Base-by-base conservation (phyloP, 106 monocot genomes). In the Dioscorea alata region DNA sequence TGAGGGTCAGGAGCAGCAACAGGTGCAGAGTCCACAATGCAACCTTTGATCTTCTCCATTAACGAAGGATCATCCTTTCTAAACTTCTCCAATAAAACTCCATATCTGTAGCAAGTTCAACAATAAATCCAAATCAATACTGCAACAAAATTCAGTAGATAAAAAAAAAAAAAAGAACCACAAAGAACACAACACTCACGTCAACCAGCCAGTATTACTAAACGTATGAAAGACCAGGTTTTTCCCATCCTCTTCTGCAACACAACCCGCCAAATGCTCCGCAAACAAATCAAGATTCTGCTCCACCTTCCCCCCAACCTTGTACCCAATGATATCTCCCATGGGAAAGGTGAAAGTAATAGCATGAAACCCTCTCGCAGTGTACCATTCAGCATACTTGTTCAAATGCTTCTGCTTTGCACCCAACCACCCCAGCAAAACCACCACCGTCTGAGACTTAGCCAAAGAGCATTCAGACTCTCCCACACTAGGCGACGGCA, bases 311-410 rank as follows among this genome's bases (percentile, higher is more conserved):
- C 90, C 97, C 4, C 86, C 83, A 59, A 81, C 75, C 48, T 78
- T 99, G 63, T 92, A 99, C 73, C 85, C 85, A 0, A 93, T 23
- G 25, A 99, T 74, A 68, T 99, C 85, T 2, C 70, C 68, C 87
- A 93, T 90, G 4, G 97, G 97, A 54, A 90, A 87, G 28, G 92
- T 99, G 69, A 99, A 99, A 4, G 97, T 90, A 51, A 99, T 79
- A 0, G 71, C 97, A 80, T 99, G 80, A 65, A 83, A 99, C 16
- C 97, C 97, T 73, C 85, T 84, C 10, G 92, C 90, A 13, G 97
- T 93, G 70, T 99, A 99, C 89, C 86, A 99, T 12, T 99, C 93
- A 4, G 97, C 92, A 71, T 99, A 99, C 67, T 68, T 92, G 73
- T 75, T 85, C 48, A 99, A 67, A 77, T 99, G 89, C 81, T 79